Evolutionary conservation across 768 basidiomycete genomes (phyloP), one percentile per base, ranked within the genome.

Genomic region (Cytidiella melzeri): DNA sequence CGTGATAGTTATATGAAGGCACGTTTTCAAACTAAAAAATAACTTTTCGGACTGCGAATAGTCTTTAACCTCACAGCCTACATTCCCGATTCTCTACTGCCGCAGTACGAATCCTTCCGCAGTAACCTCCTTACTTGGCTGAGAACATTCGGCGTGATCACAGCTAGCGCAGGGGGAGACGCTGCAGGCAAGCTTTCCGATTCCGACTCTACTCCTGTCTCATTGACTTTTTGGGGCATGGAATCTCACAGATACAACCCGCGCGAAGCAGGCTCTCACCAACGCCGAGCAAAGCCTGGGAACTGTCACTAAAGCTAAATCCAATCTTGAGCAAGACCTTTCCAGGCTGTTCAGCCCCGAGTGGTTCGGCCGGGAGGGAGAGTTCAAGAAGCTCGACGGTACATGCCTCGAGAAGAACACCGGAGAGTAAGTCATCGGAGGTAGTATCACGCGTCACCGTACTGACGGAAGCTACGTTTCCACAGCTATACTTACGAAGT

Each of bases 311-410:
- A 69, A 73, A 20, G 78, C 85, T 21, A 73, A 78, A 47, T 67
- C 76, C 23, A 69, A 73, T 6, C 78, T 81, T 0, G 71, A 76
- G 46, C 66, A 74, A 20, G 84, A 87, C 37, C 63, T 91, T 10
- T 65, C 64, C 1, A 80, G 86, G 50, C 72, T 98, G 20, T 89
- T 84, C 59, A 70, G 81, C 51, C 67, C 66, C 7, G 64, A 80
- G 18, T 77, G 76, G 28, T 96, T 86, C 56, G 93, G 93, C 18
- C 63, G 69, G 1, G 73, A 89, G 23, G 95, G 91, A 43, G 91
- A 96, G 69, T 99, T 92, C 92, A 95, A 95, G 75, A 96, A 95
- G 69, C 77, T 99, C 5, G 87, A 94, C 19, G 76, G 79, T 4
- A 70, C 74, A 1, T 98, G 95, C 58, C 63, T 98, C 11, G 79